Conservation (phyloP, 2,329 filamentous ascomycete genomes). For the Botrytis porri region DNA sequence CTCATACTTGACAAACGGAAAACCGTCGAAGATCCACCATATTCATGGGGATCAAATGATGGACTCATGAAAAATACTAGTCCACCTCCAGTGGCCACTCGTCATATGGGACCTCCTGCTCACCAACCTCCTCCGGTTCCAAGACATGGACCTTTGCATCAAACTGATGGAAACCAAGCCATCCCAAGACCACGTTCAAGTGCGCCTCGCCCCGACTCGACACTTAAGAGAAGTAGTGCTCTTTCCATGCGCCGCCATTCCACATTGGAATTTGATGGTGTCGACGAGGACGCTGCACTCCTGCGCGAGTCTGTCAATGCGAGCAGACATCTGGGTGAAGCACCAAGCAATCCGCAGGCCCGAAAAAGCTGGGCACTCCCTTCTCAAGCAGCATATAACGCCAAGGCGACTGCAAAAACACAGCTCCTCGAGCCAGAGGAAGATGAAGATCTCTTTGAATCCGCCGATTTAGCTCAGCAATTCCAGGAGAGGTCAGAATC, state of each 20-base stretch:
- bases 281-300: constrained; percentile 38
- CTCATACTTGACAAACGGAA: constrained; percentile 34
- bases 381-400: constrained; percentile 23
- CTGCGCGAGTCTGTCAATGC: constrained; percentile 37
- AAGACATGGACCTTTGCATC: constrained; percentile 16
- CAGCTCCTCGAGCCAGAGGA: constrained; percentile 30
- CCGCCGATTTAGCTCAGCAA: constrained; percentile 33
- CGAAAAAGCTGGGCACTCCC: constrained; percentile 35
- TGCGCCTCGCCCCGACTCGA: constrained; percentile 17
- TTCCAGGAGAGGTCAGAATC: constrained; percentile 30
- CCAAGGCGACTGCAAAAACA: constrained; percentile 28
- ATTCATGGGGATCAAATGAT: constrained; percentile 38
- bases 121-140: constrained; percentile 16
- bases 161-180: constrained; percentile 13
- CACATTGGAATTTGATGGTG: constrained; percentile 31
- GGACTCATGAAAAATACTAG: constrained; percentile 33
- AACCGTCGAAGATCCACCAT: constrained; percentile 32
- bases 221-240: constrained; percentile 36
- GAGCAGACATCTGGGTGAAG: constrained; percentile 32
- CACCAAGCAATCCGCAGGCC: constrained; percentile 25
- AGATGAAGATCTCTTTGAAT: constrained; percentile 35
- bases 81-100: constrained; percentile 30
- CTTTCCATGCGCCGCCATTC: constrained; percentile 32
- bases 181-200: constrained; percentile 19
- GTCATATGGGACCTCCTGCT: constrained; percentile 23